These are phyloP conservation scores for Sedum album DNA, from an alignment of 164 flowering plant species.

Conservation along the genomic window DNA sequence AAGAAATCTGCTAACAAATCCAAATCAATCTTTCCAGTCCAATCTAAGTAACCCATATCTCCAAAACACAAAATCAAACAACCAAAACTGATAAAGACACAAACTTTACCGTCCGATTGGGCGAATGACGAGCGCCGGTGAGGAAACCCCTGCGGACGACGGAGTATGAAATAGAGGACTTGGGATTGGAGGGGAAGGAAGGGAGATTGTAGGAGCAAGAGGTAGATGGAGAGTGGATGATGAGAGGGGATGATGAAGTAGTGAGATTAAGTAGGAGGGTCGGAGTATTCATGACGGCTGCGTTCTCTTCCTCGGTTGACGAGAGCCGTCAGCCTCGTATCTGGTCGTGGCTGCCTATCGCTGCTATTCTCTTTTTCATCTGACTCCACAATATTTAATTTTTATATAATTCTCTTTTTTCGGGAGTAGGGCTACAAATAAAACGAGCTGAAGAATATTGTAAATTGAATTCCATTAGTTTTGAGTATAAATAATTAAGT, in stretches of 20 bases:
- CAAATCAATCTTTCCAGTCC: neutral
- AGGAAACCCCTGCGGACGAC: neutral
- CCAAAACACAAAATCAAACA: neutral
- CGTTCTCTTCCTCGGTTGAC: conserved; percentile 2
- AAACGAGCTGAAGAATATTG: no score
- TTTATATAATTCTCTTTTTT: no score
- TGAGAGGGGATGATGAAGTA: neutral
- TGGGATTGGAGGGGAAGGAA: neutral
- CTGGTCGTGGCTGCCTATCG: neutral
- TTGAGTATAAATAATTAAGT: no score
- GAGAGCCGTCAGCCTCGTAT: conserved; percentile 3
- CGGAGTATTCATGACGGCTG: neutral
- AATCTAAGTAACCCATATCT: neutral
- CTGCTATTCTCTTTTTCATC: neutral
- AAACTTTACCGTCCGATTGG: conserved; percentile 6
- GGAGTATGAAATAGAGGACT: neutral
- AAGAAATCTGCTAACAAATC: no score
- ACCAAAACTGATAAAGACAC: neutral
- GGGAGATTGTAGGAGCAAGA: conserved; percentile 1
- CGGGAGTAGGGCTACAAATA: no score
- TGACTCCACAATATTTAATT: no score
- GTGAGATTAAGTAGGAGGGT: neutral
- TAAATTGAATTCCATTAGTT: no score
- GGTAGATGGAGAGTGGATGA: neutral
- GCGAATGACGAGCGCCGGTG: neutral